Evolutionary conservation across 768 basidiomycete species (phyloP), one percentile per base, ranked within the genome.

Genomic region (Termitomyces eurrhizus): DNA sequence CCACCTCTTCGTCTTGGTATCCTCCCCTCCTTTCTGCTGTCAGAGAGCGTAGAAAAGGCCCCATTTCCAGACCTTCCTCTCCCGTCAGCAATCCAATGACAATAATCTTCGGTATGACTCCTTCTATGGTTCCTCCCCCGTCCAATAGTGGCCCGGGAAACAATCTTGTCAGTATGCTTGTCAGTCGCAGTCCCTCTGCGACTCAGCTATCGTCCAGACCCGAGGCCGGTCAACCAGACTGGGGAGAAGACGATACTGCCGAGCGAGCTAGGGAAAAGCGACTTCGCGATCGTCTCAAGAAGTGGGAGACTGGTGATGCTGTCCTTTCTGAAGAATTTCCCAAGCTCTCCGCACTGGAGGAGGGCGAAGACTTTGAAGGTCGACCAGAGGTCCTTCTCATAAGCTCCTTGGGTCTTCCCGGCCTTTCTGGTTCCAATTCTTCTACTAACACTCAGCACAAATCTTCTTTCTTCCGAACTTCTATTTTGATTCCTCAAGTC

Each of bases 51-150:
- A 83, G 94, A 36, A 81, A 84, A 63, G 87, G 89, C 2, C 78
- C 87, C 3, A 74, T 88, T 8, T 73, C 85, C 0, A 78, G 84
- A 33, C 79, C 85, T 12, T 78, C 83, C 6, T 83, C 85, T n/a
- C 81, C 85, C 1, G 81, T 86, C 13, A 64, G 73, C 39, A 85
- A 85, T 68, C 92, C 93, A 3, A 90, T 88, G 66, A 84, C 88
- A 8, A 92, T 97, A 51, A 79, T 97, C 18, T 90, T 96, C 66
- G 93, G 93, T n/a, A 85, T 92, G 67, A 87, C 89, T 0, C 93
- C 94, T 32, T 76, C 90, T 4, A 74, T 93, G n/a, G 75, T 84
- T 14, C 80, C 83, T n/a, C 75, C 83, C 11, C 64, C 66, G 52
- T 73, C 67, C 41, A 57, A 61, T 33, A 66, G 57, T 32, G 65